Conservation (phyloP, 2,329 filamentous ascomycete species). For the Venturia asperata region DNA sequence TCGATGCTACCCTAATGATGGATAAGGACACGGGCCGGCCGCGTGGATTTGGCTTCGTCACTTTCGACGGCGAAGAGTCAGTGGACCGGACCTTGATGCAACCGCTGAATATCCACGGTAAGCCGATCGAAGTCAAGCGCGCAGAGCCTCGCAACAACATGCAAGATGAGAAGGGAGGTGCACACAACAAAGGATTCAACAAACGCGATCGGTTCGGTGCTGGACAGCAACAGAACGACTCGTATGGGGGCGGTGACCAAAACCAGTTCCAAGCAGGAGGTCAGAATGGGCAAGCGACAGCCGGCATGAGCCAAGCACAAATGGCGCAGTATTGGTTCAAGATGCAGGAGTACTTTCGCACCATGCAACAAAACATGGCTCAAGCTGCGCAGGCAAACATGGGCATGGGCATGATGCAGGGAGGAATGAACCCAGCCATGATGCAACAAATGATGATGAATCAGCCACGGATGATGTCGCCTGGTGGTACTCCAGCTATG, state of each 20-base stretch:
- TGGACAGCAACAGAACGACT: conserved; percentile 38
- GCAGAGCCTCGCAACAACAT: conserved; percentile 93
- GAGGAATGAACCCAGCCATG: conserved; percentile 53
- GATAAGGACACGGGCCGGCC: conserved; percentile 98
- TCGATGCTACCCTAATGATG: conserved; percentile 99
- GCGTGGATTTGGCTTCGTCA: conserved; percentile 94
- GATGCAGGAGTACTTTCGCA: conserved; percentile 94
- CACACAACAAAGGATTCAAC: conserved; percentile 29
- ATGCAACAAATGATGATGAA: conserved; percentile 38
- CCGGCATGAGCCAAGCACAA: conserved; percentile 85
- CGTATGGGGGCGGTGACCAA: conserved; percentile 38
- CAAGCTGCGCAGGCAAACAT: conserved; percentile 15
- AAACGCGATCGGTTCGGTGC: conserved; percentile 29
- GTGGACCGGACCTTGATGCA: conserved; percentile 84
- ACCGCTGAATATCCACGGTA: conserved; percentile 86
- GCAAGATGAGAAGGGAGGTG: conserved; percentile 62
- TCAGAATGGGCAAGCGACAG: conserved; percentile 26
- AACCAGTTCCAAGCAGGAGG: conserved; percentile 36
- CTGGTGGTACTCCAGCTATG: conserved; percentile 35
- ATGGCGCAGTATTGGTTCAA: conserved; percentile 98
- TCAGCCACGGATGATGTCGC: conserved; percentile 25
- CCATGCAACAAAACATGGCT: conserved; percentile 89
- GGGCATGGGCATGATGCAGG: conserved; percentile 33
- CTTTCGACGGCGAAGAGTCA: conserved; percentile 90
- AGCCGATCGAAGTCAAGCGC: conserved; percentile 97